Evolutionary conservation across 768 basidiomycete species (phyloP).

Genomic region (Lactarius hengduanensis): DNA sequence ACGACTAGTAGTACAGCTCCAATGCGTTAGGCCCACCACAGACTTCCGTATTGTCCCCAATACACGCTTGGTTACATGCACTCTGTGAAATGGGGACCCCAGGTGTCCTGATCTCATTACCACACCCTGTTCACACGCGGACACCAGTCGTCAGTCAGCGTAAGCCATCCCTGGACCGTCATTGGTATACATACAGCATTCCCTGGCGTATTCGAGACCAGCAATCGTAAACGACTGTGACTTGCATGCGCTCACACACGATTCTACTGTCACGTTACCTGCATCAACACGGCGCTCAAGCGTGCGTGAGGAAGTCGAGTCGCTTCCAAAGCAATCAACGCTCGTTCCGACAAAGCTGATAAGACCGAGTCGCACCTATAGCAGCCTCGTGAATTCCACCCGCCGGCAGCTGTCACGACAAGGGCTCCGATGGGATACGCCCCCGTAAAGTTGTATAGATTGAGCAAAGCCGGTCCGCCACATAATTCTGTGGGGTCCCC

Average conservation of each 20-base stretch:
- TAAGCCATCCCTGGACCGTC: too few species aligned
- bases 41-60: conserved; percentile 7
- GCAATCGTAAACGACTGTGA: conserved; percentile 2
- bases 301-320: conserved; percentile 4
- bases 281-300: conserved; percentile 7
- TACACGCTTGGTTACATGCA: conserved; percentile 15
- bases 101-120: conserved; percentile 1
- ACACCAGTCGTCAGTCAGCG: too few species aligned
- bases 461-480: background rate
- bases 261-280: conserved; percentile 15
- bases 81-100: conserved; percentile 1
- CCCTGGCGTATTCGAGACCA: conserved; percentile 10
- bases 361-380: background rate
- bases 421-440: background rate
- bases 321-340: background rate
- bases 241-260: background rate
- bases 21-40: conserved; percentile 8
- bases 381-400: background rate
- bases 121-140: conserved; percentile 4
- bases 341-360: background rate
- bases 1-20: background rate
- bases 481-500: background rate
- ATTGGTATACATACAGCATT: conserved; percentile 8
- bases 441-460: conserved; percentile 3
- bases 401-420: background rate